These are phyloP conservation scores for Marchantia polymorpha DNA, from an alignment of 225 moss, liverwort and hornwort species.

Conservation along the genomic window DNA sequence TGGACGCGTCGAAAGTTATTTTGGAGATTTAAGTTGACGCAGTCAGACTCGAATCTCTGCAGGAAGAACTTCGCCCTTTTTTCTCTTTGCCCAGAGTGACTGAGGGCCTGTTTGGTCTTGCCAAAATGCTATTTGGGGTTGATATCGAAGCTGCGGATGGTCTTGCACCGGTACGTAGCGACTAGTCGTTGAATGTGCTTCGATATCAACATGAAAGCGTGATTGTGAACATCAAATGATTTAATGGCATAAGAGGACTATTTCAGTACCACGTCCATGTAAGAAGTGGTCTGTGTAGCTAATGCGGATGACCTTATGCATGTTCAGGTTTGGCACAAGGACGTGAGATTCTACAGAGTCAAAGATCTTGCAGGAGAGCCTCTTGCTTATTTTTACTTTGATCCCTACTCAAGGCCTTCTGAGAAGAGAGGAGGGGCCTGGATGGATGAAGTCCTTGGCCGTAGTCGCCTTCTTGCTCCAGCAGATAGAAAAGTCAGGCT, in stretches of 20 bases:
- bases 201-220: not conserved
- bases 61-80: slow-evolving; percentile 52
- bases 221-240: not conserved
- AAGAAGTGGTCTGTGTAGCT: not conserved
- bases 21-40: not conserved
- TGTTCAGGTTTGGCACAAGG: slow-evolving; percentile 51
- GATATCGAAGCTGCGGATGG: slow-evolving; percentile 51
- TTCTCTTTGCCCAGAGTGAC: slow-evolving; percentile 50
- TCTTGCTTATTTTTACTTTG: slow-evolving; percentile 54
- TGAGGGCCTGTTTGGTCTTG: slow-evolving; percentile 47
- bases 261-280: too few species aligned
- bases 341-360: slow-evolving; percentile 51
- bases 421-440: slow-evolving; percentile 63
- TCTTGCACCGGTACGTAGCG: slow-evolving; percentile 37
- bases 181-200: not conserved
- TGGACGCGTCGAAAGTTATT: not conserved
- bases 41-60: not conserved
- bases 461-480: slow-evolving; percentile 55
- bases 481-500: slow-evolving; percentile 44
- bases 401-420: slow-evolving; percentile 57
- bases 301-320: not conserved
- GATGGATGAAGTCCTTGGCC: slow-evolving; percentile 64
- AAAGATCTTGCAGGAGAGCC: slow-evolving; percentile 54
- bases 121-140: slow-evolving; percentile 46
- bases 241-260: not conserved